Conservation (phyloP, 768 basidiomycete genomes). For the Mycena filopes region DNA sequence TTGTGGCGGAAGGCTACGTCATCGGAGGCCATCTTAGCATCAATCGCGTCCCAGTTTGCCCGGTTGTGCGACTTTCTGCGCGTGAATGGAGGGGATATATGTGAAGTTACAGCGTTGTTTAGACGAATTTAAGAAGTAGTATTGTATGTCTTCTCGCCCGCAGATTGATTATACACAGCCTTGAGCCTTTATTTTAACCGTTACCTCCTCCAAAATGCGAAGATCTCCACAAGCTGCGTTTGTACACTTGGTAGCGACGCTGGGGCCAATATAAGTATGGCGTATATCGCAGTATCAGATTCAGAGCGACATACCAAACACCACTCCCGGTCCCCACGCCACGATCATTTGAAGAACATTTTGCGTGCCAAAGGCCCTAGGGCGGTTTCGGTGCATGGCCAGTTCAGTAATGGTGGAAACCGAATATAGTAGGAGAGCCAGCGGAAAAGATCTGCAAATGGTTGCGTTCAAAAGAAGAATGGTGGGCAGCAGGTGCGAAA, state of each 20-base stretch:
- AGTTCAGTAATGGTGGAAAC: background rate
- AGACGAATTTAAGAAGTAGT: background rate
- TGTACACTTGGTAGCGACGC: background rate
- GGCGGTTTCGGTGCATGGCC: background rate
- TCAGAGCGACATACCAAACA: slow-evolving; percentile 14
- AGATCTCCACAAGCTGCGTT: background rate
- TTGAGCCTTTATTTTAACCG: background rate
- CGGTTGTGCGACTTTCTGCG: too few relatives aligned
- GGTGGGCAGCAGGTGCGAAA: background rate
- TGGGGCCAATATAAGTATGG: background rate
- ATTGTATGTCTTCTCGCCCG: background rate
- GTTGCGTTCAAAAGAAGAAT: background rate
- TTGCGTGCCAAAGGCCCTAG: background rate
- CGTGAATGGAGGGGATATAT: background rate
- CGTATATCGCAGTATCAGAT: too few relatives aligned
- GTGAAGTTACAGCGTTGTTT: slow-evolving; percentile 4
- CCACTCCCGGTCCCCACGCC: slow-evolving; percentile 1
- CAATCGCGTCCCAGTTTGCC: too few relatives aligned
- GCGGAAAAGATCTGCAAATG: background rate
- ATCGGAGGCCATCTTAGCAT: too few relatives aligned
- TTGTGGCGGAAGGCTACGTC: too few relatives aligned
- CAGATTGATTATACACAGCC: slow-evolving; percentile 6
- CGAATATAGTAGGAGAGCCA: background rate
- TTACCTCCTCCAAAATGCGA: background rate
- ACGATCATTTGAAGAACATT: background rate